phyloP scores from a whole-genome alignment of 768 basidiomycete species.

The Suillus decipiens region DNA sequence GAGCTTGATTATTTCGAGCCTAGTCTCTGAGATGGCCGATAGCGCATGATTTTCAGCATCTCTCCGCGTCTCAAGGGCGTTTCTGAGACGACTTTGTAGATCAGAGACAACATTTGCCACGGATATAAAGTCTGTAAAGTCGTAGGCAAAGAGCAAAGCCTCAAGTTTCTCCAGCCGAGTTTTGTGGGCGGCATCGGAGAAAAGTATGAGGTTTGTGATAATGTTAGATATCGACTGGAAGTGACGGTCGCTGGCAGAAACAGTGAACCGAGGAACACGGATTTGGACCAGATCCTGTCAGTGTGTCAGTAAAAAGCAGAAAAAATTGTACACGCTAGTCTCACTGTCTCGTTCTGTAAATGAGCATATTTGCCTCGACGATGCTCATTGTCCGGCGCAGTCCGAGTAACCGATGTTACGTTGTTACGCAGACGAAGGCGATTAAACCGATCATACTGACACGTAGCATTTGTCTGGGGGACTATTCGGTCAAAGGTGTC shows the following conservation, averaged over 20 bases:
- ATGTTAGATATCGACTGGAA: slow-evolving; percentile 86
- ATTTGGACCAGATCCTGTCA: slow-evolving; percentile 78
- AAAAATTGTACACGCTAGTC: slow-evolving; percentile 16
- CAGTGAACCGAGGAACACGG: slow-evolving; percentile 83
- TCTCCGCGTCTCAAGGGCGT: slow-evolving; percentile 52
- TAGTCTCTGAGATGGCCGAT: slow-evolving; percentile 39
- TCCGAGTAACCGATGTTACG: slow-evolving; percentile 51
- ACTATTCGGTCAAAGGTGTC: slow-evolving; percentile 86
- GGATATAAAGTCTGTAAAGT: slow-evolving; percentile 75
- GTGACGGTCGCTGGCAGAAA: slow-evolving; percentile 80
- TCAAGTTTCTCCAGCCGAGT: slow-evolving; percentile 77
- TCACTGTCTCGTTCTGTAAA: slow-evolving; percentile 64
- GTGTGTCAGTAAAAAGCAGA: slow-evolving; percentile 14
- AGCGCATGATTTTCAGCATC: slow-evolving; percentile 39
- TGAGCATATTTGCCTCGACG: slow-evolving; percentile 40
- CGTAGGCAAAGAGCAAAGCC: slow-evolving; percentile 82
- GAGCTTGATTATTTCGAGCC: slow-evolving; percentile 62
- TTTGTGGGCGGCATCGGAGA: slow-evolving; percentile 85
- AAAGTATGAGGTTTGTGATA: slow-evolving; percentile 85
- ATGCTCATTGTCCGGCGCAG: slow-evolving; percentile 38
- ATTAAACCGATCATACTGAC: slow-evolving; percentile 95
- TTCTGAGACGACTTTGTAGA: slow-evolving; percentile 74
- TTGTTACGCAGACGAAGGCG: slow-evolving; percentile 79
- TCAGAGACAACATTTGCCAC: slow-evolving; percentile 71
- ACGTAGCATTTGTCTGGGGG: slow-evolving; percentile 80